These are phyloP conservation scores for Torulaspora microellipsoides DNA, from an alignment of 805 yeast genomes.

Conservation along the genomic window DNA sequence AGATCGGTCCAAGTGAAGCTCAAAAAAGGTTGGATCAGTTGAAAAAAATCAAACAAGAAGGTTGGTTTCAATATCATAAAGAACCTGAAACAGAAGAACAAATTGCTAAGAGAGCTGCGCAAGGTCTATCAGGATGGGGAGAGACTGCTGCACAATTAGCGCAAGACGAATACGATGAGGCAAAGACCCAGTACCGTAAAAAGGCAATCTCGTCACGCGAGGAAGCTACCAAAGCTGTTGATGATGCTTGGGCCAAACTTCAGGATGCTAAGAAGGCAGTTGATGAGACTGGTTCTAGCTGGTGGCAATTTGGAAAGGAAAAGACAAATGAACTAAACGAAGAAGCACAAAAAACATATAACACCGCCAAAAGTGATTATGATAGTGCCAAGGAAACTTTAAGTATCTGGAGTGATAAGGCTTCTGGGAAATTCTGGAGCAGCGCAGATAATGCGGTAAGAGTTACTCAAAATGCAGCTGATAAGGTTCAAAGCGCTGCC, in stretches of 20 bases:
- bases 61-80: conserved; percentile 30
- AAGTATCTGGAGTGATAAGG: conserved; percentile 30
- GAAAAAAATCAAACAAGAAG: conserved; percentile 34
- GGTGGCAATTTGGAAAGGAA: conserved; percentile 39
- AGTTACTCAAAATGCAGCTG: conserved; percentile 24
- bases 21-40: conserved; percentile 34
- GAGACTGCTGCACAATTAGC: conserved; percentile 42
- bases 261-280: conserved; percentile 36
- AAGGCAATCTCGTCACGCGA: conserved; percentile 36
- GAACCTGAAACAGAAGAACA: conserved; percentile 29
- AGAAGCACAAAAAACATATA: conserved; percentile 32
- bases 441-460: conserved; percentile 33
- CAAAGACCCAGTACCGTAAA: conserved; percentile 34
- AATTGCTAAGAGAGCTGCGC: conserved; percentile 35
- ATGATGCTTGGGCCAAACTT: conserved; percentile 29
- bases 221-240: conserved; percentile 36
- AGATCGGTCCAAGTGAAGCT: conserved; percentile 32
- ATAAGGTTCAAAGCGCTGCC: conserved; percentile 19
- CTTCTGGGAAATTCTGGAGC: conserved; percentile 30
- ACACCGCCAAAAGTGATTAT: conserved; percentile 24
- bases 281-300: conserved; percentile 31
- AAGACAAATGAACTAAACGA: conserved; percentile 35
- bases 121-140: conserved; percentile 45
- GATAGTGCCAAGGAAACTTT: conserved; percentile 15
- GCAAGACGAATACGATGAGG: conserved; percentile 39